These are phyloP conservation scores for Artemisia annua DNA, from an alignment of 129 eudicot genomes.

Conservation along the genomic window DNA sequence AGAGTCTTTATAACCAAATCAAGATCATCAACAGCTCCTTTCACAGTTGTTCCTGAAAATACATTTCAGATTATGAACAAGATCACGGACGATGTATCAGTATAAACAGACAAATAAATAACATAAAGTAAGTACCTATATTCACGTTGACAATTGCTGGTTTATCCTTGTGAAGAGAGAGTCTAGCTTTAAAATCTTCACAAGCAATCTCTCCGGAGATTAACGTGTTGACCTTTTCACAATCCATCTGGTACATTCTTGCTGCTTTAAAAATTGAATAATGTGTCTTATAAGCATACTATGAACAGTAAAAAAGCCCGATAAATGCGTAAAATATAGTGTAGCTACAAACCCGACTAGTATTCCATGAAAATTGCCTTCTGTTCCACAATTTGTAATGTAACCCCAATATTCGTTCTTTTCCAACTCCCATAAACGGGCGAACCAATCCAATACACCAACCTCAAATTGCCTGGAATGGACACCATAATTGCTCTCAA, in stretches of 20 bases:
- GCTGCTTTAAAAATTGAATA: constrained; percentile 98
- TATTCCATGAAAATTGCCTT: constrained; percentile 98
- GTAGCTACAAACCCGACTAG: constrained; percentile 71
- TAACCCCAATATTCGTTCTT: constrained; percentile 93
- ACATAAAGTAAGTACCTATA: constrained; percentile 51
- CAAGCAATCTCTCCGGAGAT: constrained; percentile 91
- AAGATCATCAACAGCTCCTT: constrained; percentile 99
- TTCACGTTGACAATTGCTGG: constrained; percentile 94
- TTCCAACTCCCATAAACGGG: constrained; percentile 93
- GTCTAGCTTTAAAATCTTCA: constrained; percentile 70
- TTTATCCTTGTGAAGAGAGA: constrained; percentile 71
- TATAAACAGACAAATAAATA: neutral
- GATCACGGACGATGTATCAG: neutral
- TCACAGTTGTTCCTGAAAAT: constrained; percentile 90
- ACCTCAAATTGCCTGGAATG: constrained; percentile 99
- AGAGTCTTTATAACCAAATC: constrained; percentile 92
- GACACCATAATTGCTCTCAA: constrained; percentile 97
- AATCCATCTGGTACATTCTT: constrained; percentile 96
- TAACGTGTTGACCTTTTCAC: constrained; percentile 71
- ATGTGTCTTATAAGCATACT: constrained; percentile 26
- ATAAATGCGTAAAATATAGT: neutral
- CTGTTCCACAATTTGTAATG: constrained; percentile 97
- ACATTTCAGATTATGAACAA: neutral
- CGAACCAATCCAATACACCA: constrained; percentile 98
- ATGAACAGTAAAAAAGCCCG: neutral